These are phyloP conservation scores for Clitoria ternatea DNA, from an alignment of 306 rosid species.

Conservation along the genomic window DNA sequence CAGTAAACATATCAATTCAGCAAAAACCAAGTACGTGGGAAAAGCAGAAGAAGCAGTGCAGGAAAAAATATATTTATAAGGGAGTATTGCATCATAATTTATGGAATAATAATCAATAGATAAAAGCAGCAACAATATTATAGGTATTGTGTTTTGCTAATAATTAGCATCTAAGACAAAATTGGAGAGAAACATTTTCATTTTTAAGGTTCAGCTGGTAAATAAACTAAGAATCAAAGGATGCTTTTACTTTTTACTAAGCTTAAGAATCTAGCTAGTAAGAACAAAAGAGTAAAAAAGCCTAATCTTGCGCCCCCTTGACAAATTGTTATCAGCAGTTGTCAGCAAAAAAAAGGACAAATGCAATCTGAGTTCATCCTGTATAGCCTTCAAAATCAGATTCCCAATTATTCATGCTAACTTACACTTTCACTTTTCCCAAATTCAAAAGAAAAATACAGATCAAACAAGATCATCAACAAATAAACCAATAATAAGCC, in stretches of 20 bases:
- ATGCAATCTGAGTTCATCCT: slow-evolving; percentile 9
- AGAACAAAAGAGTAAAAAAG: slow-evolving; percentile 6
- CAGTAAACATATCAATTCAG: not conserved
- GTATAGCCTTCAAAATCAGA: not conserved
- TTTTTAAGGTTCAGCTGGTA: not conserved
- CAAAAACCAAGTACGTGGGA: not conserved
- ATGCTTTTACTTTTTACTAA: too few relatives aligned
- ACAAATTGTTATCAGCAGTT: slow-evolving; percentile 10
- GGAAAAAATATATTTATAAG: too few relatives aligned
- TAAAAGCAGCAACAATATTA: too few relatives aligned
- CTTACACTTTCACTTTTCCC: slow-evolving; percentile 32
- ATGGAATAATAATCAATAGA: too few relatives aligned
- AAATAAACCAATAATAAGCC: slow-evolving; percentile 57
- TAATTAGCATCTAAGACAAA: too few relatives aligned
- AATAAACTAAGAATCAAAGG: slow-evolving; percentile 6
- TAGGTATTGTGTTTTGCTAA: too few relatives aligned
- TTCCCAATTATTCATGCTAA: slow-evolving; percentile 41
- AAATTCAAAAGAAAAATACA: slow-evolving; percentile 23
- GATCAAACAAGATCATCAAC: slow-evolving; percentile 43
- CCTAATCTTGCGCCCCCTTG: not conserved
- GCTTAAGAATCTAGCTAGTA: not conserved
- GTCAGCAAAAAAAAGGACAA: slow-evolving; percentile 1
- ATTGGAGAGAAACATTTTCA: not conserved
- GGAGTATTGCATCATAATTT: too few relatives aligned
- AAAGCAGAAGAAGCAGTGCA: too few relatives aligned